Evolutionary conservation across 192 early-diverging fungal species (phyloP).

Genomic region (Linnemannia zychae): DNA sequence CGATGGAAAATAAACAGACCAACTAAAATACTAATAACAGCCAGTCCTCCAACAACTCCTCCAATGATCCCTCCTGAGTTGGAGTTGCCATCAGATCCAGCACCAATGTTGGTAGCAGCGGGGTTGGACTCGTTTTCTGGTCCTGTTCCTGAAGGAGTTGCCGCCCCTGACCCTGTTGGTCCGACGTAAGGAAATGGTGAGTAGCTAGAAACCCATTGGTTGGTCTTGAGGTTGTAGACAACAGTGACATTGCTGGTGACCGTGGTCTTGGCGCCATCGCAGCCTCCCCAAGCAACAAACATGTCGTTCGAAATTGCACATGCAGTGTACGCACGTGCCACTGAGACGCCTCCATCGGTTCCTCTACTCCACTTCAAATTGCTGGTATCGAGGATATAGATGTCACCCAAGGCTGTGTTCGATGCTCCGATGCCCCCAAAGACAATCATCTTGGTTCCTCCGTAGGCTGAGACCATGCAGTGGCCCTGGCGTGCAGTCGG

Average conservation of each 20-base stretch:
- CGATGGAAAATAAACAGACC: neutral
- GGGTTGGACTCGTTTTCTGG: neutral
- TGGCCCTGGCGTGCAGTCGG: conserved; percentile 14
- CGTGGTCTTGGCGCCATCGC: neutral
- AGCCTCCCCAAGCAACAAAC: conserved; percentile 17
- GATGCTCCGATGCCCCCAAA: conserved; percentile 20
- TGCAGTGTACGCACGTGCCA: neutral
- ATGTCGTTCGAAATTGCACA: conserved; percentile 27
- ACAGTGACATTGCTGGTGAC: conserved; percentile 3
- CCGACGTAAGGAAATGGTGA: neutral
- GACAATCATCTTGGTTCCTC: conserved; percentile 23
- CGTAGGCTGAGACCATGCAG: conserved; percentile 26
- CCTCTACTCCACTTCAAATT: conserved; percentile 16
- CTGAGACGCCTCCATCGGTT: neutral
- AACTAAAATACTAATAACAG: neutral
- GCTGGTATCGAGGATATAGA: conserved; percentile 15
- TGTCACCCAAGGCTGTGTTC: neutral
- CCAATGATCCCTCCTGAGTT: conserved; percentile 4
- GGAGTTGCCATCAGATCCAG: neutral
- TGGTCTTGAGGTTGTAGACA: conserved; percentile 31
- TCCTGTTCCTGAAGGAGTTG: too few relatives aligned
- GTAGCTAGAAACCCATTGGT: conserved; percentile 5
- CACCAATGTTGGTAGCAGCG: neutral
- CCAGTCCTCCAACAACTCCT: conserved; percentile 3
- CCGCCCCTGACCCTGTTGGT: neutral